phyloP scores from a whole-genome alignment of 352 stramenopile species.

The Pythium myriotylum region DNA sequence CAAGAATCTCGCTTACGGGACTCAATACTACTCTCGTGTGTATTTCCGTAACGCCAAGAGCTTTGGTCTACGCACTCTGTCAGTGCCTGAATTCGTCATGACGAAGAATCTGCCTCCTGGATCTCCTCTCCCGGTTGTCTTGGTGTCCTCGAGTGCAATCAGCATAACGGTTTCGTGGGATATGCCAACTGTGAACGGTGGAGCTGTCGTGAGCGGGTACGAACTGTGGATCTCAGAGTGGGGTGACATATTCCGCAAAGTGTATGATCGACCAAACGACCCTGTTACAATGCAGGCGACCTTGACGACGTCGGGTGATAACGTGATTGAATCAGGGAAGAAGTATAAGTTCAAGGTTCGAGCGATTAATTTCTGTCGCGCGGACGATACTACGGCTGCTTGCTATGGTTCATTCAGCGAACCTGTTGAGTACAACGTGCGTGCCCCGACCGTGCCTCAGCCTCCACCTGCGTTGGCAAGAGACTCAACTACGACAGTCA shows the following conservation, averaged over 20 bases:
- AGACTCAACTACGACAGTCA: constrained; percentile 76
- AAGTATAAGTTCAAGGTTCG: constrained; percentile 95
- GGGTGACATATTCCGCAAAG: constrained; percentile 85
- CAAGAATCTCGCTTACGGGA: constrained; percentile 77
- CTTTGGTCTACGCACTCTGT: constrained; percentile 74
- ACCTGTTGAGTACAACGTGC: constrained; percentile 88
- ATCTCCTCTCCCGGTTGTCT: constrained; percentile 75
- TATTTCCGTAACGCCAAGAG: constrained; percentile 90
- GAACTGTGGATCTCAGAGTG: constrained; percentile 97
- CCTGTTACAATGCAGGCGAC: constrained; percentile 64
- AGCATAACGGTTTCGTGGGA: constrained; percentile 93
- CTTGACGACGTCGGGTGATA: constrained; percentile 76
- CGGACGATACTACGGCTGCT: constrained; percentile 59
- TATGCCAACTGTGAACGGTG: constrained; percentile 89
- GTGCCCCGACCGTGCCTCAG: constrained; percentile 81
- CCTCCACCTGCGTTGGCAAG: constrained; percentile 66
- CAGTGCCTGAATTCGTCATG: constrained; percentile 72
- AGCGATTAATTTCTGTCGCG: constrained; percentile 94
- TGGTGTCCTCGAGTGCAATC: constrained; percentile 88
- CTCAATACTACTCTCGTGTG: constrained; percentile 89
- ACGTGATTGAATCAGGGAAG: constrained; percentile 89
- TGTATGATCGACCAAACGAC: constrained; percentile 94
- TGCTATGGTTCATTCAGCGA: constrained; percentile 92
- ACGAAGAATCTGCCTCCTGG: constrained; percentile 91
- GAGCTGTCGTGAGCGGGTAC: constrained; percentile 92